These are phyloP conservation scores for Dactylella cylindrospora DNA, from an alignment of 2,329 filamentous ascomycete species.

Conservation along the genomic window DNA sequence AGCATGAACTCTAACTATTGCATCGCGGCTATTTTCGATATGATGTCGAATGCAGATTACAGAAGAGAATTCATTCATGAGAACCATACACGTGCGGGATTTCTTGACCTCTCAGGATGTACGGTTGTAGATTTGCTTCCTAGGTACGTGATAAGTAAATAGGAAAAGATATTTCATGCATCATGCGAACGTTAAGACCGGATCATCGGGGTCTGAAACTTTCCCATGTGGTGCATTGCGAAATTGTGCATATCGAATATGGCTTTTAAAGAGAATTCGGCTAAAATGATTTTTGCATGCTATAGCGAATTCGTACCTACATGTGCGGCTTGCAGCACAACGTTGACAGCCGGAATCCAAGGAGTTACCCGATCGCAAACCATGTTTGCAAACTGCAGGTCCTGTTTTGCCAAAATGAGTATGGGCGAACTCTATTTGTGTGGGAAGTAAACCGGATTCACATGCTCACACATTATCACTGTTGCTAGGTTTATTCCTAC, in stretches of 20 bases:
- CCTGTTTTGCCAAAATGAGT: slow-evolving; percentile 78
- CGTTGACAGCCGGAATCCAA: slow-evolving; percentile 65
- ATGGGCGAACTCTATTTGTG: slow-evolving; percentile 46
- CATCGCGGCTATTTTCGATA: slow-evolving; percentile 10
- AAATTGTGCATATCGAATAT: slow-evolving; percentile 30
- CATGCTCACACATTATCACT: slow-evolving; percentile 16
- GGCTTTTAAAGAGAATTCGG: slow-evolving; percentile 20
- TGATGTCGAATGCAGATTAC: slow-evolving; percentile 55
- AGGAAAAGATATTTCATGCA: neutral
- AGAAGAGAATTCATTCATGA: slow-evolving; percentile 71
- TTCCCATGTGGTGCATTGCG: slow-evolving; percentile 39
- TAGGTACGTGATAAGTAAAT: slow-evolving; percentile 54
- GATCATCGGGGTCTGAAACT: slow-evolving; percentile 15
- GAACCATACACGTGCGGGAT: slow-evolving; percentile 70
- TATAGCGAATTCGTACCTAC: slow-evolving; percentile 74
- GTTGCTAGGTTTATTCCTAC: slow-evolving; percentile 66
- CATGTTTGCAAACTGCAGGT: slow-evolving; percentile 72
- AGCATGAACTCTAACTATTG: slow-evolving; percentile 8
- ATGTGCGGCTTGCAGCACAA: slow-evolving; percentile 72
- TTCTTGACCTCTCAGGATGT: slow-evolving; percentile 74
- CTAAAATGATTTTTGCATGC: slow-evolving; percentile 25
- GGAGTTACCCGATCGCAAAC: slow-evolving; percentile 70
- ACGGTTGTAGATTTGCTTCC: slow-evolving; percentile 74
- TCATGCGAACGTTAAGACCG: slow-evolving; percentile 12
- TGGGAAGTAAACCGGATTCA: slow-evolving; percentile 19